A percentile compares a stretch with the other conserved stretches of the same genome.
Evolutionary conservation across 2,329 filamentous ascomycete genomes (phyloP).

Genomic region (Cladorrhinum sp.): DNA sequence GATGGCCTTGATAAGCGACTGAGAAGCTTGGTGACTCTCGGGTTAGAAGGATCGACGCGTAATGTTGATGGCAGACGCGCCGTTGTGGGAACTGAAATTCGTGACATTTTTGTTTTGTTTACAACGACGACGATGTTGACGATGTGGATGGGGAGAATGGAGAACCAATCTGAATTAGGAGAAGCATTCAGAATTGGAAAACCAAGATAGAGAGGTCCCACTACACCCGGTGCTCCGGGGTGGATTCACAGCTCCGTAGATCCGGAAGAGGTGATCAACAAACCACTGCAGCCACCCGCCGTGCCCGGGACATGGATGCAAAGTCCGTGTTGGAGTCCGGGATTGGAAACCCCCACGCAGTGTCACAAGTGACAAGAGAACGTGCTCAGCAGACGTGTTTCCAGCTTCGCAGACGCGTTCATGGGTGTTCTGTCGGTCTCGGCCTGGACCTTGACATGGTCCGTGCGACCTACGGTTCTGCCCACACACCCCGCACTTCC

Average conservation of each 20-base stretch:
- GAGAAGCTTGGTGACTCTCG: conserved; percentile 63
- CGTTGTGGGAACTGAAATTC: conserved; percentile 66
- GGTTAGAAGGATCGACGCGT: conserved; percentile 63
- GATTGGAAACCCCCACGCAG: not conserved
- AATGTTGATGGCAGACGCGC: conserved; percentile 69
- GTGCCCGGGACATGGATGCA: not conserved
- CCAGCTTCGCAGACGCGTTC: not conserved
- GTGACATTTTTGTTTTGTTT: conserved; percentile 41
- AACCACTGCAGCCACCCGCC: not conserved
- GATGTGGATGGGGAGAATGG: not conserved
- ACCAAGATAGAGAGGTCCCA: not conserved
- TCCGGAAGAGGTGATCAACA: not conserved
- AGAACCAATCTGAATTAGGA: not conserved
- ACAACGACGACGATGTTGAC: not conserved
- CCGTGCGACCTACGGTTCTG: not conserved
- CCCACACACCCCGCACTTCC: conserved; percentile 5
- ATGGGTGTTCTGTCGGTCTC: not conserved
- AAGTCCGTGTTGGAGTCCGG: not conserved
- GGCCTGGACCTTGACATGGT: not conserved
- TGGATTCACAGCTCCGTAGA: not conserved
- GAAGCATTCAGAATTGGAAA: not conserved
- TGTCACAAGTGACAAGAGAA: not conserved
- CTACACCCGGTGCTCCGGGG: not conserved
- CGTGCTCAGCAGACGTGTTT: not conserved
- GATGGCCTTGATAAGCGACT: conserved; percentile 68